Percentiles rank a stretch among this genome's conserved stretches.
Evolutionary conservation across 177 flowering plant species (phyloP).

Genomic region (Telopea speciosissima): DNA sequence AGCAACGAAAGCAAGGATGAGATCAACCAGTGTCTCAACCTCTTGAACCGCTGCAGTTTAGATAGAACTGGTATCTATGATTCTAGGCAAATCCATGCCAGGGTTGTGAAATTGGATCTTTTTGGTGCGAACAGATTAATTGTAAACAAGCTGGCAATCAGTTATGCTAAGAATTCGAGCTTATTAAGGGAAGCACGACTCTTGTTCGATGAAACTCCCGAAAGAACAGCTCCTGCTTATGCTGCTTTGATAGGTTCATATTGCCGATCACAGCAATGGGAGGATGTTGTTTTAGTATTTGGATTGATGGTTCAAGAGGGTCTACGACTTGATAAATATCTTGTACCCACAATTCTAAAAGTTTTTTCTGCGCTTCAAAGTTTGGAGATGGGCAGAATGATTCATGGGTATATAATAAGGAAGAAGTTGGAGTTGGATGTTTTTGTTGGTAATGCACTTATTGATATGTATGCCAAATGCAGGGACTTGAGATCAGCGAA

Average conservation of each 20-base stretch:
- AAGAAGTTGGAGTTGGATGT: slow-evolving; percentile 31
- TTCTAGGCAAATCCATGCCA: slow-evolving; percentile 33
- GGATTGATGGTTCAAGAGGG: slow-evolving; percentile 37
- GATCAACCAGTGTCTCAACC: slow-evolving; percentile 15
- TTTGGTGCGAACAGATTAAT: slow-evolving; percentile 11
- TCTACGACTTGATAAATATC: slow-evolving; percentile 37
- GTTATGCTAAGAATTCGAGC: slow-evolving; percentile 18
- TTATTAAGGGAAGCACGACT: slow-evolving; percentile 29
- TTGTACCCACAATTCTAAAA: slow-evolving; percentile 41
- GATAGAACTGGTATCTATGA: slow-evolving; percentile 7
- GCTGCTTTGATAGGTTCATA: slow-evolving; percentile 37
- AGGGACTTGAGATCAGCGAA: slow-evolving; percentile 25
- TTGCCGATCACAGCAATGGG: slow-evolving; percentile 32
- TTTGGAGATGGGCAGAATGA: slow-evolving; percentile 30
- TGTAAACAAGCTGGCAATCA: slow-evolving; percentile 22
- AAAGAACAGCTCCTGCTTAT: slow-evolving; percentile 21
- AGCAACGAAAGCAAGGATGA: slow-evolving; percentile 5
- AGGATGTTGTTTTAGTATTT: slow-evolving; percentile 23
- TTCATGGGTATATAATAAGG: slow-evolving; percentile 42
- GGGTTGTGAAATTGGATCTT: slow-evolving; percentile 26
- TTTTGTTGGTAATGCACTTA: slow-evolving; percentile 42
- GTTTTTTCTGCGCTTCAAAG: slow-evolving; percentile 32
- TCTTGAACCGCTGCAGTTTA: slow-evolving; percentile 9
- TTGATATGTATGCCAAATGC: slow-evolving; percentile 45
- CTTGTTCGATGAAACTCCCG: slow-evolving; percentile 33